phyloP scores from a whole-genome alignment of 208 protist species.

The Acanthamoeba sp. region DNA sequence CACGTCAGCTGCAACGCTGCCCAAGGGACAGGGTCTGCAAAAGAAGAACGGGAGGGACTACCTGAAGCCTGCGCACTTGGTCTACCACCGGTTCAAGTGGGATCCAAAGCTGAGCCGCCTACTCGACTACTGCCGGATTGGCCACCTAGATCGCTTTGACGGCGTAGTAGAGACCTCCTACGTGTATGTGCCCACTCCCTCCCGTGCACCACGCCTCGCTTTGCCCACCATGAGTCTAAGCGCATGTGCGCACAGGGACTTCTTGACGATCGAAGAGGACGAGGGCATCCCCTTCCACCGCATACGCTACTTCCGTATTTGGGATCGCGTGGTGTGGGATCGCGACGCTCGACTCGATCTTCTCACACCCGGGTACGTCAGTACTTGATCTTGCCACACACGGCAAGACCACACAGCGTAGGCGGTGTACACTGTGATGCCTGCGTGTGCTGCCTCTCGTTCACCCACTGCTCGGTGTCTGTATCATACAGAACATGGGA shows the following conservation, averaged over 20 bases:
- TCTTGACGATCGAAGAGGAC: conserved; percentile 10
- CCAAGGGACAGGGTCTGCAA: neutral
- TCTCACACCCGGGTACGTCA: conserved; percentile 41
- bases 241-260: neutral
- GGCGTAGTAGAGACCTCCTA: conserved; percentile 16
- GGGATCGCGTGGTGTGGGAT: conserved; percentile 7
- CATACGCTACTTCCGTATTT: conserved; percentile 48
- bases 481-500: neutral
- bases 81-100: conserved; percentile 65
- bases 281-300: conserved; percentile 33
- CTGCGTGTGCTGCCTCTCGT: neutral
- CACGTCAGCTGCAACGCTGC: neutral
- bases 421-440: no score
- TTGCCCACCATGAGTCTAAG: no score
- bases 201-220: neutral
- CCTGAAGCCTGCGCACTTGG: conserved; percentile 30
- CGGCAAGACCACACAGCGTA: no score
- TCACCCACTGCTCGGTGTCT: no score
- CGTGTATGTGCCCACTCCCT: neutral
- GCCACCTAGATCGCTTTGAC: conserved; percentile 49
- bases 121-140: neutral
- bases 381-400: no score
- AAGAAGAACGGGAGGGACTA: conserved; percentile 48
- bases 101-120: conserved; percentile 52
- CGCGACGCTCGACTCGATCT: conserved; percentile 38